phyloP scores from a whole-genome alignment of 345 rosid genomes.

The Eucalyptus victrix region DNA sequence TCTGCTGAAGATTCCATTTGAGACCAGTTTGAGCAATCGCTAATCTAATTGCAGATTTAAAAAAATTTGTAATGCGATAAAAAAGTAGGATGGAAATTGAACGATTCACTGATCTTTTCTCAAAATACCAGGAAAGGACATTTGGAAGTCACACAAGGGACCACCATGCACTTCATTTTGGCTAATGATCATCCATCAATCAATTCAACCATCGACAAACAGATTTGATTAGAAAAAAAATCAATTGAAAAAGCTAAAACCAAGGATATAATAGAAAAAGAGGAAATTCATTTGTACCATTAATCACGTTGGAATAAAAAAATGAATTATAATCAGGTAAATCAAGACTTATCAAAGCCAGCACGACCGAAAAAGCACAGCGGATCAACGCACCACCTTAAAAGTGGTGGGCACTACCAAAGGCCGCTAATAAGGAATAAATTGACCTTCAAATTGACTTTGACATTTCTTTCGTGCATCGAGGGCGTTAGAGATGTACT shows the following conservation, averaged over 20 bases:
- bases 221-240: not conserved
- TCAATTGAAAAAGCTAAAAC: not conserved
- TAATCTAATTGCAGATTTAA: not conserved
- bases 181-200: not conserved
- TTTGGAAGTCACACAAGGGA: not conserved
- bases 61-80: not conserved
- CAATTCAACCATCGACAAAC: not conserved
- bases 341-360: not conserved
- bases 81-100: not conserved
- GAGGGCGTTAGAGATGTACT: too few relatives aligned
- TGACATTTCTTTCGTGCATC: not conserved
- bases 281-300: not conserved
- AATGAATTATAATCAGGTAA: too few relatives aligned
- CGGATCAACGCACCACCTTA: not conserved
- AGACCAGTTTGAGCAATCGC: fast-evolving
- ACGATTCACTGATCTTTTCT: too few relatives aligned
- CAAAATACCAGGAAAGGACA: not conserved
- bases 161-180: not conserved
- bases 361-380: not conserved
- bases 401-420: not conserved
- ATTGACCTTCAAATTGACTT: not conserved
- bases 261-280: not conserved
- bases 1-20: not conserved
- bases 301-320: not conserved
- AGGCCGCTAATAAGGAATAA: not conserved